Evolutionary conservation across 2,329 filamentous ascomycete genomes (phyloP).

Genomic region (Colletotrichum lini): DNA sequence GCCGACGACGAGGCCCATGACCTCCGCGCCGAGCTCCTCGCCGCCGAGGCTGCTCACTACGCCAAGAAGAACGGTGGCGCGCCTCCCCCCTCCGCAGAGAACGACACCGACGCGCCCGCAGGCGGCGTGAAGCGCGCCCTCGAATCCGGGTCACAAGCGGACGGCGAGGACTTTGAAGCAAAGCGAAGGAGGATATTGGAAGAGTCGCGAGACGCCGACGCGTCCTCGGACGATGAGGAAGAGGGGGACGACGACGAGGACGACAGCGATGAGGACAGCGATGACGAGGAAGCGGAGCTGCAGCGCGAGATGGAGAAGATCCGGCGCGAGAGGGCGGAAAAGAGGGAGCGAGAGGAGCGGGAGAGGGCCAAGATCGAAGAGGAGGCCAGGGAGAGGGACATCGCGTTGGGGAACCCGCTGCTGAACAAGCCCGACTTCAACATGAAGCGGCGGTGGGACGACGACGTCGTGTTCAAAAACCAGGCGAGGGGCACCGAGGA

Average conservation of each 20-base stretch:
- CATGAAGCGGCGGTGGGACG: conserved; percentile 95
- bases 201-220: conserved; percentile 90
- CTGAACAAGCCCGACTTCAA: conserved; percentile 91
- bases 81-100: conserved; percentile 59
- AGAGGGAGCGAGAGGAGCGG: conserved; percentile 73
- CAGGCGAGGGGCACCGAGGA: conserved; percentile 96
- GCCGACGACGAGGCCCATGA: conserved; percentile 80
- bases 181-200: conserved; percentile 91
- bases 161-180: conserved; percentile 77
- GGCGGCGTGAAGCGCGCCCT: conserved; percentile 75
- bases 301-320: conserved; percentile 96
- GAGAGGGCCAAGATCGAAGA: conserved; percentile 80
- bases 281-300: conserved; percentile 89
- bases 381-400: conserved; percentile 87
- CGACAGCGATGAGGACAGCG: conserved; percentile 75
- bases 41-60: conserved; percentile 89
- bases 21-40: conserved; percentile 89
- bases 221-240: conserved; percentile 76
- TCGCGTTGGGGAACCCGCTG: conserved; percentile 92
- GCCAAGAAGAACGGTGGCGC: conserved; percentile 83
- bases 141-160: conserved; percentile 61
- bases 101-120: conserved; percentile 55
- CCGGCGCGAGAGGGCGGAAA: conserved; percentile 85
- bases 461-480: conserved; percentile 99
- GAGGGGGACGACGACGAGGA: conserved; percentile 59